Percentiles rank a stretch among this genome's conserved stretches.
Evolutionary conservation across 2,329 filamentous ascomycete species (phyloP).

Genomic region (Cryoendolithus antarcticus): DNA sequence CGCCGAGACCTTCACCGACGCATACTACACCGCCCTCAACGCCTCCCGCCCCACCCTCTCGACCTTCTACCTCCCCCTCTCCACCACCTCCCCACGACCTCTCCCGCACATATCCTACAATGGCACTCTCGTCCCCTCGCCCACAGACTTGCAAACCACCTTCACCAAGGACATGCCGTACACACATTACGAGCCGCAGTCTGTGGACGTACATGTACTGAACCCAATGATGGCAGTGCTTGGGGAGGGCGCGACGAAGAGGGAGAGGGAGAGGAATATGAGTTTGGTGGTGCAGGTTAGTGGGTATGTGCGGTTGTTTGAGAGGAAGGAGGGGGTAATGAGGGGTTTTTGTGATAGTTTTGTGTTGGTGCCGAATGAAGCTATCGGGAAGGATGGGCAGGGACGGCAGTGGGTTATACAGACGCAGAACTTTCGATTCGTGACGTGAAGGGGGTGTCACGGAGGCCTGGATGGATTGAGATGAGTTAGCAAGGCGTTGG

Average conservation of each 20-base stretch:
- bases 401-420: constrained; percentile 29
- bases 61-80: constrained; percentile 56
- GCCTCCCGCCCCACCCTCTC: constrained; percentile 44
- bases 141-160: constrained; percentile 53
- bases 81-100: constrained; percentile 34
- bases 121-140: constrained; percentile 53
- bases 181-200: constrained; percentile 60
- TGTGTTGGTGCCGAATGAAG: constrained; percentile 54
- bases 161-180: constrained; percentile 54
- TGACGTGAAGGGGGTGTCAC: constrained; percentile 20
- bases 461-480: no score
- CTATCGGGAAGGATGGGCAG: constrained; percentile 18
- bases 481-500: no score
- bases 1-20: constrained; percentile 57
- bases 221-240: constrained; percentile 40
- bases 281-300: constrained; percentile 61
- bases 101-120: constrained; percentile 66
- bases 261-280: constrained; percentile 44
- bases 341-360: constrained; percentile 70
- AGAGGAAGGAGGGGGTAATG: constrained; percentile 45
- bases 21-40: constrained; percentile 66
- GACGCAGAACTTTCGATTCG: constrained; percentile 31
- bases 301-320: constrained; percentile 57
- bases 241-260: constrained; percentile 16
- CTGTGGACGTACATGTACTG: constrained; percentile 64